Base-by-base conservation (phyloP, 176 grass and related monocot species). In the Oryza coarctata region DNA sequence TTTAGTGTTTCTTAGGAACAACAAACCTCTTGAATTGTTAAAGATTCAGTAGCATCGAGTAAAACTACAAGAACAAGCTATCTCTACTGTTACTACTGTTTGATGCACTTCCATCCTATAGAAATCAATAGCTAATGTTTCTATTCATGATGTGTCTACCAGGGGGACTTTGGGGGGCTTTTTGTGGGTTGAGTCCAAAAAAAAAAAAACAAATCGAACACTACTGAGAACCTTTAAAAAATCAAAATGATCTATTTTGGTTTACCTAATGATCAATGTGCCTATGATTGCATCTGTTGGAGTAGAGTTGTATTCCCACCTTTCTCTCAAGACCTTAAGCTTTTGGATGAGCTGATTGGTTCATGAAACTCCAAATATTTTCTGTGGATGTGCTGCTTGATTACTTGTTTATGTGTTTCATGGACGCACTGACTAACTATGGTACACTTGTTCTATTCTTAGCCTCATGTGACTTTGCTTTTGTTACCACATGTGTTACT, bases 101-200 rank as follows among this genome's bases (percentile, higher is more conserved):
- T 45, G 33, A 71, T 41, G n/a, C 36, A 41, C 64, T 78, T 78
- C 23, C 14, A 40, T 40, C 40, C 28, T 65, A 9, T 9, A 78
- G 39, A 78, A n/a, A 33, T 62, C 32, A 76, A 63, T 44, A 50
- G 47, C 47, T 50, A 50, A 50, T 50, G 68, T 71, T 44, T n/a
- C 68, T 43, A 14, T 71, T 44, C 12, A 71, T 38, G 35, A 44
- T 9, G 23, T 15, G 23, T 38, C 32, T 39, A 58, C n/a, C 12
- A 40, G 31, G 52, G 33, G 9, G 18, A 28, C 27, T 12, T 28
- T 35, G n/a, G n/a, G 9, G 33, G 34, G 9, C 33, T 6, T 9
- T 77, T 78, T 44, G 40, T 23, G 23, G 64, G 26, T 63, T 30
- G 22, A 63, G 11, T 45, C 43, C 12, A 70, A 38, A 38, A 38